Conservation (phyloP, 2,329 filamentous ascomycete genomes). For the Phialocephala subalpina region DNA sequence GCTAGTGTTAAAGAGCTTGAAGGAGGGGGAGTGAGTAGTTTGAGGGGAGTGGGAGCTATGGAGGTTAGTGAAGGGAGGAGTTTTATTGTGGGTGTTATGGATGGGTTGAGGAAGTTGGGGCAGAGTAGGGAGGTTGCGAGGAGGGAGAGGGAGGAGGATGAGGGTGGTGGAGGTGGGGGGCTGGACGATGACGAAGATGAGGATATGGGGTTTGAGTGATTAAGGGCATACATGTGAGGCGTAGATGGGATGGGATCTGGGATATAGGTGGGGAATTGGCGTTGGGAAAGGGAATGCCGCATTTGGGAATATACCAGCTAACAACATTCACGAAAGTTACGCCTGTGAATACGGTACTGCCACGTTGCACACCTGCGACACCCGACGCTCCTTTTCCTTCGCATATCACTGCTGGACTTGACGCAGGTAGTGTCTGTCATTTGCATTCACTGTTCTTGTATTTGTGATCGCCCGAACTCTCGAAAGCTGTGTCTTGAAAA, state of each 20-base stretch:
- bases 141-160: slow-evolving; percentile 77
- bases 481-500: no score
- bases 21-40: slow-evolving; percentile 74
- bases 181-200: slow-evolving; percentile 65
- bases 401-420: not conserved
- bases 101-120: slow-evolving; percentile 85
- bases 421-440: no score
- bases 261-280: slow-evolving; percentile 4
- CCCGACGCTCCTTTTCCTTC: not conserved
- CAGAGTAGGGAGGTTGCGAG: slow-evolving; percentile 80
- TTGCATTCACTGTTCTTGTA: no score
- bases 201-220: slow-evolving; percentile 39
- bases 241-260: slow-evolving; percentile 7
- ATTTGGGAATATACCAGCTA: not conserved
- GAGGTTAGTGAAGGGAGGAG: slow-evolving; percentile 87
- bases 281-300: slow-evolving; percentile 1
- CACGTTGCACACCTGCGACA: not conserved
- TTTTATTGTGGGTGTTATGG: slow-evolving; percentile 86
- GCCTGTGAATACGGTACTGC: not conserved
- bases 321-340: not conserved
- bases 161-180: slow-evolving; percentile 59
- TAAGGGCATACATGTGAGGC: not conserved
- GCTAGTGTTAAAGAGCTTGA: slow-evolving; percentile 77
- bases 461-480: no score
- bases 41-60: slow-evolving; percentile 86